phyloP scores from a whole-genome alignment of 2,329 filamentous ascomycete genomes.

The Colletotrichum tofieldiae region DNA sequence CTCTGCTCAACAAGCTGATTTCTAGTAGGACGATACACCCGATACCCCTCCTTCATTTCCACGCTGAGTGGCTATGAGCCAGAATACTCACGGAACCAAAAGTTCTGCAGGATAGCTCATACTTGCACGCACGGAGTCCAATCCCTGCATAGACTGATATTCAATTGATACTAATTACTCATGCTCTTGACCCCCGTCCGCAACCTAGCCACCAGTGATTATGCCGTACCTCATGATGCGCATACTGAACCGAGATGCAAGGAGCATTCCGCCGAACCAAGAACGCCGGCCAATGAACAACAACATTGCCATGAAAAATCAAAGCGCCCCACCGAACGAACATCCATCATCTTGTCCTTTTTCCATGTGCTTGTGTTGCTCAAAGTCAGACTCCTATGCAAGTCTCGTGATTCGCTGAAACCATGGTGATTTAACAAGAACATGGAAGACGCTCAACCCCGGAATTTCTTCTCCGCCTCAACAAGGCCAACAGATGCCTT shows the following conservation, averaged over 20 bases:
- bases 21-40: background rate
- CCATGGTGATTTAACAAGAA: background rate
- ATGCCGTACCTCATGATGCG: constrained; percentile 12
- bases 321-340: background rate
- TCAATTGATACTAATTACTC: constrained; percentile 22
- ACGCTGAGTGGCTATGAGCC: background rate
- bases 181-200: constrained; percentile 1
- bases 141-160: constrained; percentile 1
- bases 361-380: background rate
- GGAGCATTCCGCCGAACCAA: constrained; percentile 13
- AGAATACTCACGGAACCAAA: background rate
- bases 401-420: background rate
- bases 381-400: background rate
- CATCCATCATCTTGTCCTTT: background rate
- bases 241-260: constrained; percentile 9
- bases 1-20: background rate
- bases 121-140: background rate
- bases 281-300: constrained; percentile 32
- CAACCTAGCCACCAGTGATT: constrained; percentile 17
- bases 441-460: background rate
- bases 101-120: background rate
- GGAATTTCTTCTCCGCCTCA: constrained; percentile 24
- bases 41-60: background rate
- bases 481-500: constrained; percentile 63
- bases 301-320: background rate